Conservation (phyloP, 495 filamentous ascomycete genomes). For the Penicillium argentinense region DNA sequence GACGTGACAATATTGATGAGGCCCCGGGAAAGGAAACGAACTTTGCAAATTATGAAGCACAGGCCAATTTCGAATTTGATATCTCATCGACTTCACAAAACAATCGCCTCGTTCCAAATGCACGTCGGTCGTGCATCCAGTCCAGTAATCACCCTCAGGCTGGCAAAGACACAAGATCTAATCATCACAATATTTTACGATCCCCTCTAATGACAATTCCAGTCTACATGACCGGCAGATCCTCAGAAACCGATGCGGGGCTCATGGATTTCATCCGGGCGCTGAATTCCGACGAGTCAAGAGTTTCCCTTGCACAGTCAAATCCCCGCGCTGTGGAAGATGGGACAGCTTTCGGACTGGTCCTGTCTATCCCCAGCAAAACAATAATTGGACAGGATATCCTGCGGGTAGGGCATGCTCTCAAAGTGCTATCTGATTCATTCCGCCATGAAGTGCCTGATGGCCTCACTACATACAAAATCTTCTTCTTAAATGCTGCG, state of each 20-base stretch:
- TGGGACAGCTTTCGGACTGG: conserved; percentile 21
- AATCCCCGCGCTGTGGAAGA: conserved; percentile 22
- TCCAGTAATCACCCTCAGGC: too few species aligned
- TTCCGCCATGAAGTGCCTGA: neutral
- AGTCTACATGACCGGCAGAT: conserved; percentile 16
- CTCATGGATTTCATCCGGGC: conserved; percentile 18
- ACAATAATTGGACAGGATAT: conserved; percentile 26
- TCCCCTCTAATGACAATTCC: conserved; percentile 31
- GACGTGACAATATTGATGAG: neutral
- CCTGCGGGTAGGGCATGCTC: conserved; percentile 14
- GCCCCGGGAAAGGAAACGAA: too few species aligned
- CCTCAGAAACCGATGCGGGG: neutral
- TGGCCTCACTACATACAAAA: conserved; percentile 20
- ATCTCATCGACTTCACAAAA: too few species aligned
- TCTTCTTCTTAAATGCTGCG: conserved; percentile 35
- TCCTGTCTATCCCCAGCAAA: conserved; percentile 16
- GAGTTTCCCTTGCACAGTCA: conserved; percentile 12
- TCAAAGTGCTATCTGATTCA: conserved; percentile 14
- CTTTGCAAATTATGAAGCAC: too few species aligned
- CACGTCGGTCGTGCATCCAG: too few species aligned
- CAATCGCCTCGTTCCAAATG: too few species aligned
- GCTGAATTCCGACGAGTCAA: conserved; percentile 10
- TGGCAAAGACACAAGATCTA: too few species aligned
- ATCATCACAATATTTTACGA: neutral
- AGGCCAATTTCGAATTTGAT: too few species aligned